These are phyloP conservation scores for Exidia glandulosa DNA, from an alignment of 768 basidiomycete genomes.

Conservation along the genomic window DNA sequence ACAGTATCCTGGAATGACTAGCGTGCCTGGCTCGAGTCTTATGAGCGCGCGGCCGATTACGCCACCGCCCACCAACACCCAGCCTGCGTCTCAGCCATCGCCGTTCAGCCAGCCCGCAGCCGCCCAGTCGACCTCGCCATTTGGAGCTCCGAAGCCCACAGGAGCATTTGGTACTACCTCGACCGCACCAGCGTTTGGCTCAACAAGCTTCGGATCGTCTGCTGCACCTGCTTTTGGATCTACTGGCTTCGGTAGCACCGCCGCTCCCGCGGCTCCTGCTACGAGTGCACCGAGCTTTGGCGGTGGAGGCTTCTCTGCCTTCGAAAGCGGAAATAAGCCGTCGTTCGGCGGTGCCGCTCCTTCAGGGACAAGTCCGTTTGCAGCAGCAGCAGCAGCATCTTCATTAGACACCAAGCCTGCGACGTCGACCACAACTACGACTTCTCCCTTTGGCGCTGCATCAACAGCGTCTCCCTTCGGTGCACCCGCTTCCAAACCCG, in stretches of 20 bases:
- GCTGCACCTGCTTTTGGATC: constrained; percentile 7
- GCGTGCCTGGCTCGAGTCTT: constrained; percentile 8
- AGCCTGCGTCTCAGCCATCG: not conserved
- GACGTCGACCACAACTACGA: not conserved
- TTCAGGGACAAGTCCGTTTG: constrained; percentile 3
- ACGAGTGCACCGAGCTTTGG: constrained; percentile 8
- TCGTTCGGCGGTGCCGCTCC: constrained; percentile 6
- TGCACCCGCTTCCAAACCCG: constrained; percentile 7
- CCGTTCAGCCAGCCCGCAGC: not conserved
- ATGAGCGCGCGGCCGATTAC: not conserved
- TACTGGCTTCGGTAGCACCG: constrained; percentile 8
- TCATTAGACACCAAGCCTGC: constrained; percentile 3
- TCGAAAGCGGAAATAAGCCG: constrained; percentile 11
- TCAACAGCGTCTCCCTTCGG: constrained; percentile 1
- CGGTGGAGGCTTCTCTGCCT: constrained; percentile 16
- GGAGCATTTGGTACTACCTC: constrained; percentile 20
- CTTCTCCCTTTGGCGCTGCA: not conserved
- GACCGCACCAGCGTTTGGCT: constrained; percentile 6
- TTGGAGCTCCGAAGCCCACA: constrained; percentile 11
- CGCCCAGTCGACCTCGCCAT: not conserved
- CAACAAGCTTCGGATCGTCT: constrained; percentile 4
- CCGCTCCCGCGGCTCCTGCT: constrained; percentile 12
- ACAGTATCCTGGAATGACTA: constrained; percentile 47
- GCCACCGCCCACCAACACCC: not conserved
- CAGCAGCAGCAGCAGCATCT: not conserved